phyloP scores from a whole-genome alignment of 169 alveolate species.

The Perkinsus marinus region DNA sequence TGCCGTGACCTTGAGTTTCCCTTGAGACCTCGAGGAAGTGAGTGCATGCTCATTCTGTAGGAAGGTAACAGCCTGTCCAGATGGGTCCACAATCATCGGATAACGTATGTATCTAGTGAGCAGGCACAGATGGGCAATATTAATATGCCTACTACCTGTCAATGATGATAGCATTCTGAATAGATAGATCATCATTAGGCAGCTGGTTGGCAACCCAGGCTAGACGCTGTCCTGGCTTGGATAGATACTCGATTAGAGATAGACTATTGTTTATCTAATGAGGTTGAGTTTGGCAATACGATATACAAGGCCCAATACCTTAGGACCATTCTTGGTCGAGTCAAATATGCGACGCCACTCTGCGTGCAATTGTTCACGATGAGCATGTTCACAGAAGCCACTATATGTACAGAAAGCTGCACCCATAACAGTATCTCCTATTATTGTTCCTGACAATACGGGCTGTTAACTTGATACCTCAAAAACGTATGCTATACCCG shows the following conservation, averaged over 20 bases:
- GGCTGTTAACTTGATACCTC: background rate
- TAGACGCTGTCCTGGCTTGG: slow-evolving; percentile 57
- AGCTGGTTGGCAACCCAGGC: slow-evolving; percentile 64
- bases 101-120: slow-evolving; percentile 68
- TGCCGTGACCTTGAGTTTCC: slow-evolving; percentile 8
- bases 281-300: too few species aligned
- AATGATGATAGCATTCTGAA: slow-evolving; percentile 87
- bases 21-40: background rate
- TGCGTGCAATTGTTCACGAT: slow-evolving; percentile 37
- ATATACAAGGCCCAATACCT: background rate
- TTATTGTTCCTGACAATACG: slow-evolving; percentile 31
- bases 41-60: slow-evolving; percentile 19
- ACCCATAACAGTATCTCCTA: slow-evolving; percentile 86
- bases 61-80: slow-evolving; percentile 76
- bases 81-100: slow-evolving; percentile 90
- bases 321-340: background rate
- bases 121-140: background rate
- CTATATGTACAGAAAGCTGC: slow-evolving; percentile 84
- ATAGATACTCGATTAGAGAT: slow-evolving; percentile 78
- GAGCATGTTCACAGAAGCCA: slow-evolving; percentile 81
- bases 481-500: background rate
- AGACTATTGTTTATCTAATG: slow-evolving; percentile 53
- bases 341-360: background rate
- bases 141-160: slow-evolving; percentile 12
- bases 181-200: slow-evolving; percentile 89